Conservation (phyloP, 441 rosid genomes). For the Viola pubescens region DNA sequence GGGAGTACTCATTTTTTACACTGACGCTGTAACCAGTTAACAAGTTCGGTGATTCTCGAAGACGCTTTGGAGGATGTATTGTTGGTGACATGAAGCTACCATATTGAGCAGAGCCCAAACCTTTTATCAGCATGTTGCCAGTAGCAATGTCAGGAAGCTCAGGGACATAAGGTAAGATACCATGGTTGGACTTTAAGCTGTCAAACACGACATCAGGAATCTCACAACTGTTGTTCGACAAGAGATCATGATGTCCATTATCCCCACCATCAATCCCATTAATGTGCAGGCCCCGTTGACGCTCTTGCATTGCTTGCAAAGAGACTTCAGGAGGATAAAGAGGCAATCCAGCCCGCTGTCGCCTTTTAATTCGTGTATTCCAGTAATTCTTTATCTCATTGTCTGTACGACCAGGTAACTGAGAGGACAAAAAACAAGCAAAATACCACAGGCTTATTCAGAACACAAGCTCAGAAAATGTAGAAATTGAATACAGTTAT, state of each 20-base stretch:
- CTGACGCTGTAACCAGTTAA: conserved; percentile 37
- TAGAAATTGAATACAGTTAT: not conserved
- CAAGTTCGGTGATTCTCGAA: conserved; percentile 45
- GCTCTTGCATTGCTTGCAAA: conserved; percentile 53
- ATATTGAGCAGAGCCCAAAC: conserved; percentile 50
- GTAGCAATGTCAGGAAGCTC: conserved; percentile 52
- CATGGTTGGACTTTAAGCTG: conserved; percentile 46
- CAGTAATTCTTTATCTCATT: conserved; percentile 99
- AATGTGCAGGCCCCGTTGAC: conserved; percentile 37
- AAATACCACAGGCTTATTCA: not conserved
- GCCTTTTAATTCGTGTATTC: conserved; percentile 95
- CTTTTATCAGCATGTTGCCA: conserved; percentile 55
- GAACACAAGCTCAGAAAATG: not conserved
- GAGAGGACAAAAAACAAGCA: conserved; percentile 16
- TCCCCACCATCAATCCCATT: conserved; percentile 30
- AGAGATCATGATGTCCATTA: conserved; percentile 46
- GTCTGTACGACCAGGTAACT: conserved; percentile 98
- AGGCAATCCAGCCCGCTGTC: conserved; percentile 91
- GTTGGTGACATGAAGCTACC: conserved; percentile 46
- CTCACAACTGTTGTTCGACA: conserved; percentile 46
- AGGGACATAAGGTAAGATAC: conserved; percentile 47
- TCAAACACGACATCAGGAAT: conserved; percentile 69
- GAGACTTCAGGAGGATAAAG: conserved; percentile 86
- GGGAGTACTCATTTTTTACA: conserved; percentile 44
- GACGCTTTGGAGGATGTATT: conserved; percentile 49